Conservation (phyloP, 164 flowering plant genomes). For the Platanus orientalis region DNA sequence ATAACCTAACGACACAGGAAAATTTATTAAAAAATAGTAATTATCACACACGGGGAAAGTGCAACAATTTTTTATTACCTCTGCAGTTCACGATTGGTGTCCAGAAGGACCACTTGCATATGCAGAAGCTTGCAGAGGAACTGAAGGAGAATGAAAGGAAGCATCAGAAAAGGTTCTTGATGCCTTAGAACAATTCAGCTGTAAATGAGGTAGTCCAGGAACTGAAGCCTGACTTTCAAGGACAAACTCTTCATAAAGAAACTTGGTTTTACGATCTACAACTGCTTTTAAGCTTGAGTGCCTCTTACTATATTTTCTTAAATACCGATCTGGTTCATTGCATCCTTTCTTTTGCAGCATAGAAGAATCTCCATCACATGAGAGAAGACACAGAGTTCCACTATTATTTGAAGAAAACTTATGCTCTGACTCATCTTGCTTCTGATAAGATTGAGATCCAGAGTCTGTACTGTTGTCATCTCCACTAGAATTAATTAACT, state of each 20-base stretch:
- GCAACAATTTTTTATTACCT: conserved; percentile 8
- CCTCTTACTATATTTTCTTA: conserved; percentile 33
- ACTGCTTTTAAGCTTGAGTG: conserved; percentile 10
- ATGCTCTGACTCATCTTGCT: conserved; percentile 6
- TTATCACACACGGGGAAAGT: background rate
- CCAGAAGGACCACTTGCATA: conserved; percentile 14
- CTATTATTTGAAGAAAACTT: background rate
- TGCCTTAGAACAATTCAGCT: conserved; percentile 19
- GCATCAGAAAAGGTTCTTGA: conserved; percentile 21
- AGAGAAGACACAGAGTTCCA: background rate
- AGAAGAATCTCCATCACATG: conserved; percentile 7
- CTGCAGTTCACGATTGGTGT: conserved; percentile 6
- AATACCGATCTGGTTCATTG: conserved; percentile 22
- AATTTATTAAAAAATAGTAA: no score
- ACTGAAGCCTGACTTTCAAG: conserved; percentile 20
- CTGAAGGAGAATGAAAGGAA: conserved; percentile 23
- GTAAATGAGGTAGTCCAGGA: conserved; percentile 12
- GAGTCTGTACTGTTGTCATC: conserved; percentile 24
- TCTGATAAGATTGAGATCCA: conserved; percentile 15
- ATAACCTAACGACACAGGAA: no score
- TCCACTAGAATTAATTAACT: conserved; percentile 17
- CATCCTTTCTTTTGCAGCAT: conserved; percentile 4
- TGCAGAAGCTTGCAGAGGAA: conserved; percentile 18
- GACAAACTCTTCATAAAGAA: conserved; percentile 10
- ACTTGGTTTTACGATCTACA: conserved; percentile 8